Evolutionary conservation across 495 filamentous ascomycete species (phyloP).

Genomic region (Chaetomium cochliodes): DNA sequence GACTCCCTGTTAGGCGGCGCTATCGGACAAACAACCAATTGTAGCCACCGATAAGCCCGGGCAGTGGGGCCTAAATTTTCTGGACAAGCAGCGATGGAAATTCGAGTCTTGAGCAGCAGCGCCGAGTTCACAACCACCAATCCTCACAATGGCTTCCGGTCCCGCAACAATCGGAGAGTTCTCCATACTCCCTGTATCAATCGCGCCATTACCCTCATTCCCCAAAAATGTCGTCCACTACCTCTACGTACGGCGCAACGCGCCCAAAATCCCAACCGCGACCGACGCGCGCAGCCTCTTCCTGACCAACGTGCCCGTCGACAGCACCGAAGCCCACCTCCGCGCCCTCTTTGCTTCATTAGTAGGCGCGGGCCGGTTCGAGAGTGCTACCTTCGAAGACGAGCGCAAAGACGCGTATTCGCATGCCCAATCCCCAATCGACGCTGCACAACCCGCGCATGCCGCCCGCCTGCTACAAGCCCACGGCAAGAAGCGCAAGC

Average conservation of each 20-base stretch:
- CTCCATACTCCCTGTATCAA: conserved; percentile 53
- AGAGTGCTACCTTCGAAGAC: conserved; percentile 69
- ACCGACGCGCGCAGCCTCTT: conserved; percentile 77
- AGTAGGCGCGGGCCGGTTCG: conserved; percentile 71
- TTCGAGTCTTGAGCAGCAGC: neutral
- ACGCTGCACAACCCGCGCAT: conserved; percentile 41
- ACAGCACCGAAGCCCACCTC: conserved; percentile 74
- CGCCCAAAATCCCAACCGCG: conserved; percentile 69
- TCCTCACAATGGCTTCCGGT: conserved; percentile 34
- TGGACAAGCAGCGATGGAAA: neutral
- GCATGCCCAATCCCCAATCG: conserved; percentile 23
- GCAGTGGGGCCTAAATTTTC: conserved; percentile 17
- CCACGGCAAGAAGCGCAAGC: conserved; percentile 68
- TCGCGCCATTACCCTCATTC: conserved; percentile 61
- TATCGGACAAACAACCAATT: neutral
- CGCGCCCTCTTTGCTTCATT: conserved; percentile 68
- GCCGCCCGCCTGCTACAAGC: conserved; percentile 42
- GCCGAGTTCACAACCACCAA: neutral
- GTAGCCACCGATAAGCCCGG: neutral
- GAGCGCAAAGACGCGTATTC: conserved; percentile 35
- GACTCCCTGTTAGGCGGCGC: neutral
- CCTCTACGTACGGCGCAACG: conserved; percentile 80
- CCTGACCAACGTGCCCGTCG: conserved; percentile 81
- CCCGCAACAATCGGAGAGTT: conserved; percentile 45
- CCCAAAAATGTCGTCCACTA: conserved; percentile 67